Percentiles rank a stretch among this genome's conserved stretches.
These are phyloP conservation scores for Fraxinus velutina DNA, from an alignment of 305 asterid species.

Conservation along the genomic window DNA sequence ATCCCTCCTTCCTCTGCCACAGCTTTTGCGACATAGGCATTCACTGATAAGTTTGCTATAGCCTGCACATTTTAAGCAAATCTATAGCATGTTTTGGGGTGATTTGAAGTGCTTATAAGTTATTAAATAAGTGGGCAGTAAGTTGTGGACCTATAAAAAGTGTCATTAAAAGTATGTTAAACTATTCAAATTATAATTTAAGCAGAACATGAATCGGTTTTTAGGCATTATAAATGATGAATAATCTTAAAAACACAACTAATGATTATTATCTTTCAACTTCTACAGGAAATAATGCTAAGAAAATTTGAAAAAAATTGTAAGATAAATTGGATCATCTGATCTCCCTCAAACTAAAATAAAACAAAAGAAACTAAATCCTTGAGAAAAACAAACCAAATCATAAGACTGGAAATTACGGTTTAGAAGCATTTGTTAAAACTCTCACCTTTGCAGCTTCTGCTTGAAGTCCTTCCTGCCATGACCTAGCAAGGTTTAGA, in stretches of 20 bases:
- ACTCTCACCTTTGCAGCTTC: conserved; percentile 80
- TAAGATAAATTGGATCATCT: not conserved
- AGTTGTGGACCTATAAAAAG: not conserved
- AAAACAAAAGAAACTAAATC: not conserved
- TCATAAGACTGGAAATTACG: not conserved
- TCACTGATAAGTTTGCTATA: conserved; percentile 83
- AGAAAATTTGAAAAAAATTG: not conserved
- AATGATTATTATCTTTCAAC: not conserved
- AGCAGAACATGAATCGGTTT: not conserved
- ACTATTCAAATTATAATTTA: too few species aligned
- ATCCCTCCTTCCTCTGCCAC: conserved; percentile 97
- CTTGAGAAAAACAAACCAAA: not conserved
- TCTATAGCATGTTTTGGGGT: not conserved
- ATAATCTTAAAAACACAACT: conserved; percentile 9
- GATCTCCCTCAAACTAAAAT: not conserved
- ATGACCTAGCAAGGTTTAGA: conserved; percentile 71
- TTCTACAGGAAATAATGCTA: conserved; percentile 1
- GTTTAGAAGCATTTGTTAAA: conserved; percentile 11
- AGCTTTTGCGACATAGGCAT: conserved; percentile 82
- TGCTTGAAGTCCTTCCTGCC: conserved; percentile 84
- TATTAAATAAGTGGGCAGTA: not conserved
- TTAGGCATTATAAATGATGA: conserved; percentile 16
- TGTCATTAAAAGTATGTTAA: not conserved
- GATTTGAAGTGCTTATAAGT: not conserved
- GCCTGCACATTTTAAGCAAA: conserved; percentile 50